These are phyloP conservation scores for Aureobasidium sp. DNA, from an alignment of 2,329 filamentous ascomycete species.

Conservation along the genomic window DNA sequence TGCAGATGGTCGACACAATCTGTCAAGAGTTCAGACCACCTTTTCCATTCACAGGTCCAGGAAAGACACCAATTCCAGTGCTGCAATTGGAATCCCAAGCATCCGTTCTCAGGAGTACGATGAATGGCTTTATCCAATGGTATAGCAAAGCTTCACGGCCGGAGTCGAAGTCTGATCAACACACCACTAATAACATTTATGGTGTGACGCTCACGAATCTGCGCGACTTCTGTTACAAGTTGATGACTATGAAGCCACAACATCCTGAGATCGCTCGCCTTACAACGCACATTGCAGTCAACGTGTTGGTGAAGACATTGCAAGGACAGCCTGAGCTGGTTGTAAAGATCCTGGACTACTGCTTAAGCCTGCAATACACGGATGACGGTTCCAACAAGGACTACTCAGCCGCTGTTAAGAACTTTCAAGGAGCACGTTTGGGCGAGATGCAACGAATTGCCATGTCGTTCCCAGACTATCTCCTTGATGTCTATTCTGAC, in stretches of 20 bases:
- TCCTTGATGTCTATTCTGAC: slow-evolving; percentile 77
- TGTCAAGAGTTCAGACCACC: slow-evolving; percentile 7
- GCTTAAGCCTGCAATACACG: slow-evolving; percentile 73
- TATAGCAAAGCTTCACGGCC: slow-evolving; percentile 10
- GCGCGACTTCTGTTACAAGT: slow-evolving; percentile 14
- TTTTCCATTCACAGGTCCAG: slow-evolving; percentile 32
- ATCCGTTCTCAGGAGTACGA: slow-evolving; percentile 13
- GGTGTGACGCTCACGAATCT: slow-evolving; percentile 1
- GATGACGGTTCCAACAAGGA: slow-evolving; percentile 62
- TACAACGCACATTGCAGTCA: slow-evolving; percentile 12
- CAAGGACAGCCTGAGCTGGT: slow-evolving; percentile 51
- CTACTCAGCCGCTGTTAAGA: slow-evolving; percentile 84
- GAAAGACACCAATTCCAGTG: slow-evolving; percentile 63
- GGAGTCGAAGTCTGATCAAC: slow-evolving; percentile 8
- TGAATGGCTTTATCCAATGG: slow-evolving; percentile 16
- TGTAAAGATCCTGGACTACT: slow-evolving; percentile 82
- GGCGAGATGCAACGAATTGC: slow-evolving; percentile 84
- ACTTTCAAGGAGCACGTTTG: slow-evolving; percentile 77
- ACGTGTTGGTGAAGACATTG: slow-evolving; percentile 12
- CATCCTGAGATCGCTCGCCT: slow-evolving; percentile 57
- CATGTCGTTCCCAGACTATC: slow-evolving; percentile 82
- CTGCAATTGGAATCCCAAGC: slow-evolving; percentile 74
- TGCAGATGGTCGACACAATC: slow-evolving; percentile 59
- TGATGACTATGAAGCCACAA: slow-evolving; percentile 27
- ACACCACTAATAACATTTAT: slow-evolving; percentile 6